Percentiles rank a stretch among this genome's conserved stretches.
Evolutionary conservation across 305 asterid species (phyloP).

Genomic region (Stenogyne calaminthoides): DNA sequence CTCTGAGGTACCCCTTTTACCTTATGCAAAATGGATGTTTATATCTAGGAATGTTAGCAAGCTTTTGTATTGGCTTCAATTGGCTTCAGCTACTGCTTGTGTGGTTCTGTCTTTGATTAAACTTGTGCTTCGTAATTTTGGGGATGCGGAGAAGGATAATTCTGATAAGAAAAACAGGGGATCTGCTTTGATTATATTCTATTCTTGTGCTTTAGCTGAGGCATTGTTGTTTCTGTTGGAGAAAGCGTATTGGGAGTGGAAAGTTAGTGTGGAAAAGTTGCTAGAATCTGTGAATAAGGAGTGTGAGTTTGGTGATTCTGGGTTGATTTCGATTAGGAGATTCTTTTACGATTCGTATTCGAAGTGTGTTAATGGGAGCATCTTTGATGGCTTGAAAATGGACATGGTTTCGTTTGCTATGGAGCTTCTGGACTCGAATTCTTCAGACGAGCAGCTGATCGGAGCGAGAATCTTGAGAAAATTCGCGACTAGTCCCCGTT

Average conservation of each 20-base stretch:
- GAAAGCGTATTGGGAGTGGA: conserved; percentile 97
- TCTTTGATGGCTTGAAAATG: conserved; percentile 91
- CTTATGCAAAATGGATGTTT: conserved; percentile 75
- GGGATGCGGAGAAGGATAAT: conserved; percentile 57
- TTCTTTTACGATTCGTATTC: conserved; percentile 94
- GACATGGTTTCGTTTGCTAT: conserved; percentile 85
- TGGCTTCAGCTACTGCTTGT: conserved; percentile 80
- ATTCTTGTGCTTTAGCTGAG: conserved; percentile 83
- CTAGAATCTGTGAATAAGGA: conserved; percentile 67
- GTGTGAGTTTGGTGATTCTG: conserved; percentile 75
- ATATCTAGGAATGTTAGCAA: conserved; percentile 68
- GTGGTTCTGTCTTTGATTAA: conserved; percentile 69
- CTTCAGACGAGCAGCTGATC: conserved; percentile 86
- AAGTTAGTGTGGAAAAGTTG: conserved; percentile 48
- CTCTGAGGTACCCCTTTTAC: conserved; percentile 82
- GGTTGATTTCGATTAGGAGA: conserved; percentile 65
- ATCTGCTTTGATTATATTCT: conserved; percentile 72
- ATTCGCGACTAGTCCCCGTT: conserved; percentile 51
- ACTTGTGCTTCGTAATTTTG: conserved; percentile 62
- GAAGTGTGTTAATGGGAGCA: conserved; percentile 77
- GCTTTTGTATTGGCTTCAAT: conserved; percentile 78
- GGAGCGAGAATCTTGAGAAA: conserved; percentile 69
- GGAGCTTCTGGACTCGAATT: conserved; percentile 75
- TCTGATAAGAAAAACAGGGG: conserved; percentile 69
- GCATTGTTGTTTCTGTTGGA: conserved; percentile 84